phyloP scores from a whole-genome alignment of 2,329 filamentous ascomycete genomes.

The Mollisiaceae sp. region DNA sequence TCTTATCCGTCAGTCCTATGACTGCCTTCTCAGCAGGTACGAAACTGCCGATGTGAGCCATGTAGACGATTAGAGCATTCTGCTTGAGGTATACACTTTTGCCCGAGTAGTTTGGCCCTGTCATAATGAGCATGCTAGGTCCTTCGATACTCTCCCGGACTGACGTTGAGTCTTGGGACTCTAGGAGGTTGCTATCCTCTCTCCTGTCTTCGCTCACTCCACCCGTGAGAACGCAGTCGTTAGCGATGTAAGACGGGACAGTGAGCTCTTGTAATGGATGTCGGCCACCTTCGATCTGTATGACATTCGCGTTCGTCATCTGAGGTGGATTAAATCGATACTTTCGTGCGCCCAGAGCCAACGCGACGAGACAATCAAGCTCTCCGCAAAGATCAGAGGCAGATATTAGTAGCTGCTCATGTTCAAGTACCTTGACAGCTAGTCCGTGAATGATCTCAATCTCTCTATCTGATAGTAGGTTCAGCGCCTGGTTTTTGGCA shows the following conservation, averaged over 20 bases:
- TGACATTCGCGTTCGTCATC: conserved; percentile 71
- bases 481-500: not conserved
- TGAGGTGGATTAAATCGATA: conserved; percentile 74
- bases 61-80: conserved; percentile 85
- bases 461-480: conserved; percentile 69
- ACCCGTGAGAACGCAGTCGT: conserved; percentile 74
- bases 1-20: conserved; percentile 90
- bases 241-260: conserved; percentile 81
- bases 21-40: conserved; percentile 79
- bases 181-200: conserved; percentile 6
- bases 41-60: conserved; percentile 92
- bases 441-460: conserved; percentile 86
- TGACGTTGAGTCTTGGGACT: conserved; percentile 9
- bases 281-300: conserved; percentile 78
- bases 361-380: conserved; percentile 81
- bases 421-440: conserved; percentile 70
- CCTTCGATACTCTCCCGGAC: conserved; percentile 36
- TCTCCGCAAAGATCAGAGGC: conserved; percentile 86
- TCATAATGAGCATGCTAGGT: conserved; percentile 79
- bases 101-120: conserved; percentile 94
- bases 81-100: conserved; percentile 98
- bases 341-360: conserved; percentile 76
- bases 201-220: conserved; percentile 50
- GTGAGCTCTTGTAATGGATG: conserved; percentile 88
- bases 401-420: conserved; percentile 67